Evolutionary conservation across 2,329 filamentous ascomycete genomes (phyloP).

Genomic region (Ophiocordyceps camponoti-floridani): DNA sequence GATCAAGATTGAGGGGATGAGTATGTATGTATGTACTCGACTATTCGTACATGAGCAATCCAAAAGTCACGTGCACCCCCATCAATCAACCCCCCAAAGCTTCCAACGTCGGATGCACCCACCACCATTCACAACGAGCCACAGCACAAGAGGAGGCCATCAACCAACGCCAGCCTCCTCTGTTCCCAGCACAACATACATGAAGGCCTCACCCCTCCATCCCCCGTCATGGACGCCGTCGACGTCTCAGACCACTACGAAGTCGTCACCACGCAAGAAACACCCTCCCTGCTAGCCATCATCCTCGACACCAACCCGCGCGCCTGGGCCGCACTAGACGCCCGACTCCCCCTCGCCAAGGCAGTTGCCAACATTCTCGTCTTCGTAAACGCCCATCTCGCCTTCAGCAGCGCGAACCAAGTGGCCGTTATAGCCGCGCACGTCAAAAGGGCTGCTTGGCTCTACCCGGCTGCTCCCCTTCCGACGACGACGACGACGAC

Average conservation of each 20-base stretch:
- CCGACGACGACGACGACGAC: constrained; percentile 4
- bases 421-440: constrained; percentile 86
- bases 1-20: too few relatives aligned
- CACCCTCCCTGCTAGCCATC: constrained; percentile 73
- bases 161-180: too few relatives aligned
- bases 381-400: constrained; percentile 92
- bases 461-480: constrained; percentile 42
- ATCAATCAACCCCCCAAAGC: too few relatives aligned
- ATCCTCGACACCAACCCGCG: constrained; percentile 93
- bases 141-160: too few relatives aligned
- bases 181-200: too few relatives aligned
- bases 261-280: constrained; percentile 32
- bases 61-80: too few relatives aligned
- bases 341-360: constrained; percentile 61
- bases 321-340: constrained; percentile 68
- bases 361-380: constrained; percentile 80
- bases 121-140: too few relatives aligned
- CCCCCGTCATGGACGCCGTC: constrained; percentile 27
- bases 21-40: too few relatives aligned
- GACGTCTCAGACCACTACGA: constrained; percentile 45
- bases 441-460: constrained; percentile 68
- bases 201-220: too few relatives aligned
- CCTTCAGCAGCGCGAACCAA: constrained; percentile 84
- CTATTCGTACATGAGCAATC: too few relatives aligned
- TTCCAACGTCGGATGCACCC: too few relatives aligned